A percentile compares a stretch with the other conserved stretches of the same genome.
Evolutionary conservation across 2,329 filamentous ascomycete species (phyloP).

Genomic region (Monosporascus cannonballus): DNA sequence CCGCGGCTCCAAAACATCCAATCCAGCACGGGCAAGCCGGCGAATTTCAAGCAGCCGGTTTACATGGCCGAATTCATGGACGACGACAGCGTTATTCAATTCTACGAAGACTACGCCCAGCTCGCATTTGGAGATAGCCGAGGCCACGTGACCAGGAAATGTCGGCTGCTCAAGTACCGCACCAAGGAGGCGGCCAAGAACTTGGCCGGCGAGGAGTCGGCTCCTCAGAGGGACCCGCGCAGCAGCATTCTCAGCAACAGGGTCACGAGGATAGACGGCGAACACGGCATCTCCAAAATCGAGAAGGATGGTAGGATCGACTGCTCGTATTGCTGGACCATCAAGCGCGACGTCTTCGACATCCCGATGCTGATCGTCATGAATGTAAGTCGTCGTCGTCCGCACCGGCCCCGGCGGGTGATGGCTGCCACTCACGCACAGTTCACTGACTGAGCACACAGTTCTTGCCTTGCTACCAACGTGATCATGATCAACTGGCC

Average conservation of each 20-base stretch:
- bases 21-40: conserved; percentile 31
- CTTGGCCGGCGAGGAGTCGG: conserved; percentile 29
- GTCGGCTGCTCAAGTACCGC: conserved; percentile 85
- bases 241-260: conserved; percentile 51
- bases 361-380: conserved; percentile 98
- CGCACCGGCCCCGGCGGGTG: neutral
- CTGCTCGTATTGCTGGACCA: conserved; percentile 94
- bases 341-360: conserved; percentile 94
- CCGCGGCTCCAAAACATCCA: conserved; percentile 43
- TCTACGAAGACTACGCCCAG: conserved; percentile 92
- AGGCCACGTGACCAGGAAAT: conserved; percentile 75
- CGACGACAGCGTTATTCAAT: conserved; percentile 86
- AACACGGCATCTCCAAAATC: conserved; percentile 74
- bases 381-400: conserved; percentile 63
- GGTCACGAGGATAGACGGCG: conserved; percentile 59
- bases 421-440: too few relatives aligned
- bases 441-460: conserved; percentile 16
- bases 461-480: conserved; percentile 56
- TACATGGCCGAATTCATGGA: conserved; percentile 91
- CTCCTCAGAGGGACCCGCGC: conserved; percentile 40
- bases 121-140: conserved; percentile 88
- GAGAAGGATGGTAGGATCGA: conserved; percentile 87
- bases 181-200: conserved; percentile 55
- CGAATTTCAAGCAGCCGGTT: conserved; percentile 62
- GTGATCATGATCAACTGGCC: conserved; percentile 51